A percentile compares a stretch with the other conserved stretches of the same genome.
These are phyloP conservation scores for Microthlaspi erraticum DNA, from an alignment of 345 rosid genomes.

Conservation along the genomic window DNA sequence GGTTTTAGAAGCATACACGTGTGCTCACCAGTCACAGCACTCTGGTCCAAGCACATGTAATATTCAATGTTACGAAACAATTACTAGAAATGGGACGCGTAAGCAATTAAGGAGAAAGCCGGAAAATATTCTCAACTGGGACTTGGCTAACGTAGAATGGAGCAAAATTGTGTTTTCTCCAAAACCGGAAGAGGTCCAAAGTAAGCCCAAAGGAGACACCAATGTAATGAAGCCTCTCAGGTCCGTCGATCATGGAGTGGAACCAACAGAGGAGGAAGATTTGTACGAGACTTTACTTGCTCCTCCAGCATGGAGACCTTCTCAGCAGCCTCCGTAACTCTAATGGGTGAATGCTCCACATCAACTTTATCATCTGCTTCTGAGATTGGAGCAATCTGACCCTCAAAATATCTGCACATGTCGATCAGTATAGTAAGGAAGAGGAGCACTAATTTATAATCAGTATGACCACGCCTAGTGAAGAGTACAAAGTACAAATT, in stretches of 20 bases:
- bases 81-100: not conserved
- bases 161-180: conserved; percentile 89
- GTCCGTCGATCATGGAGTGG: conserved; percentile 74
- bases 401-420: conserved; percentile 81
- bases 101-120: conserved; percentile 7
- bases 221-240: conserved; percentile 88
- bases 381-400: conserved; percentile 72
- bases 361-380: conserved; percentile 60
- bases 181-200: conserved; percentile 89
- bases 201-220: conserved; percentile 99
- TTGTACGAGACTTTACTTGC: conserved; percentile 71
- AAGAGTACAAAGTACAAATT: conserved; percentile 10
- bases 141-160: conserved; percentile 89
- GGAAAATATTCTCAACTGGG: conserved; percentile 67
- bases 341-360: conserved; percentile 52
- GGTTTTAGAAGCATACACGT: conserved; percentile 92
- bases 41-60: conserved; percentile 51
- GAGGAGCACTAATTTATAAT: not conserved
- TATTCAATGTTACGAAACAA: conserved; percentile 16
- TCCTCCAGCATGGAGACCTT: conserved; percentile 94
- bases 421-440: conserved; percentile 12
- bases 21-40: conserved; percentile 90
- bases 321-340: conserved; percentile 86
- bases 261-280: conserved; percentile 87
- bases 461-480: conserved; percentile 18